Percentiles rank a stretch among this genome's conserved stretches.
phyloP scores from a whole-genome alignment of 2,329 filamentous ascomycete genomes.

The Neurospora sp. region DNA sequence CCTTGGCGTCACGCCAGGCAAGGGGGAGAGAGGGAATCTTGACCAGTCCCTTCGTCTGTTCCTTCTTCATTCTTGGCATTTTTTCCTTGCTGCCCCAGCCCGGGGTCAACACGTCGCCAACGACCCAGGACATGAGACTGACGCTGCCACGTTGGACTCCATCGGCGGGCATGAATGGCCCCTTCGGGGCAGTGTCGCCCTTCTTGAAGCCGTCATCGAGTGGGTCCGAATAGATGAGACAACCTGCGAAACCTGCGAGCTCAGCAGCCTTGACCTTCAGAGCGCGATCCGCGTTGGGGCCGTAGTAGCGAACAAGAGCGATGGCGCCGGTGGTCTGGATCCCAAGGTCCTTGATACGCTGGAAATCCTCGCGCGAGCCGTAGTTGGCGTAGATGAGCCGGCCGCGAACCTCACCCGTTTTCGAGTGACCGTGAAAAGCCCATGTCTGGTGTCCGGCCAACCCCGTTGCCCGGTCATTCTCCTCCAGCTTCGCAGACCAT shows the following conservation, averaged over 20 bases:
- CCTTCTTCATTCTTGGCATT: slow-evolving; percentile 54
- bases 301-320: slow-evolving; percentile 72
- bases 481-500: slow-evolving; percentile 80
- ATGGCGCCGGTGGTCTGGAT: slow-evolving; percentile 71
- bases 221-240: slow-evolving; percentile 88
- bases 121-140: slow-evolving; percentile 67
- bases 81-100: slow-evolving; percentile 65
- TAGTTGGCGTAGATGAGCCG: slow-evolving; percentile 89
- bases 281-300: slow-evolving; percentile 59
- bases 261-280: slow-evolving; percentile 88
- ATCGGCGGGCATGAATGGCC: slow-evolving; percentile 70
- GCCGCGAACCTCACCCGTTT: slow-evolving; percentile 74
- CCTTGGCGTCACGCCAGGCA: slow-evolving; percentile 79
- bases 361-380: slow-evolving; percentile 76
- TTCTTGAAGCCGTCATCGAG: slow-evolving; percentile 69
- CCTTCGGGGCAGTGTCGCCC: slow-evolving; percentile 64
- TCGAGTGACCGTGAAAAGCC: slow-evolving; percentile 83
- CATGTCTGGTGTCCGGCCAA: slow-evolving; percentile 57
- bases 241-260: slow-evolving; percentile 73
- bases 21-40: slow-evolving; percentile 85
- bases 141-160: slow-evolving; percentile 77
- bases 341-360: slow-evolving; percentile 57
- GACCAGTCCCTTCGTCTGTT: slow-evolving; percentile 62
- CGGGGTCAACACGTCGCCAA: slow-evolving; percentile 88
- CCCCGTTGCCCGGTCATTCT: slow-evolving; percentile 59